Evolutionary conservation across 192 early-diverging fungal species (phyloP), one percentile per base, ranked within the genome.

Genomic region (Coemansia sp.): DNA sequence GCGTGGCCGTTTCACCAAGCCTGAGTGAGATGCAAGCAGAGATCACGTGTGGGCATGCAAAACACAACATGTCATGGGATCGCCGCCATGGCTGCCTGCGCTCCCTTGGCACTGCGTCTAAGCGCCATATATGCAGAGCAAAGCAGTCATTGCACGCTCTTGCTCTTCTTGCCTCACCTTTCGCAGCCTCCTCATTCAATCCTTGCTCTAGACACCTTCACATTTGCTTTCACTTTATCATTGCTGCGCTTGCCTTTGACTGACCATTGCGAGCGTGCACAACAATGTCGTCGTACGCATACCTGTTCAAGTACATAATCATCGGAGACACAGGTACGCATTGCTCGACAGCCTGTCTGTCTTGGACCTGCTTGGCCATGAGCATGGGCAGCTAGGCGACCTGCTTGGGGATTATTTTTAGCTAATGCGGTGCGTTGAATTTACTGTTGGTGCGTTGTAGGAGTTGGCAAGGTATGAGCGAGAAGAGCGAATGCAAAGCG

Each of bases 291-390:
- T 68, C 73, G 35, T 80, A 80, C 68, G 66, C 65, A 48, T 80
- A 80, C 63, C 38, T 80, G 46, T 73, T 49, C 65, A 74, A 90
- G 82, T 90, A 88, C 61, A 88, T 90, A 50, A 90, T 90, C 54
- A 88, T 90, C 42, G 88, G 88, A 40, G 88, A 90, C 77, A 86
- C 88, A 52, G 74, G 74, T 70, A 77, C 25, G 60, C 38, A 18
- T 10, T 52, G 26, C 26, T 6, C 21, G 35, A 22, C 39, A 30
- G n/a, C n/a, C n/a, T n/a, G n/a, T n/a, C n/a, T n/a, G n/a, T n/a
- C n/a, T n/a, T 14, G 21, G 4, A 23, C 9, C 5, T 22, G 29
- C 33, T n/a, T 15, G 21, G 23, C 42, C 6, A 17, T 45, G 42
- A 26, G 25, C 42, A 45, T n/a, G 1, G 26, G 10, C 25, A 15